Evolutionary conservation across 2,329 filamentous ascomycete species (phyloP).

Genomic region (Botrytis aclada): DNA sequence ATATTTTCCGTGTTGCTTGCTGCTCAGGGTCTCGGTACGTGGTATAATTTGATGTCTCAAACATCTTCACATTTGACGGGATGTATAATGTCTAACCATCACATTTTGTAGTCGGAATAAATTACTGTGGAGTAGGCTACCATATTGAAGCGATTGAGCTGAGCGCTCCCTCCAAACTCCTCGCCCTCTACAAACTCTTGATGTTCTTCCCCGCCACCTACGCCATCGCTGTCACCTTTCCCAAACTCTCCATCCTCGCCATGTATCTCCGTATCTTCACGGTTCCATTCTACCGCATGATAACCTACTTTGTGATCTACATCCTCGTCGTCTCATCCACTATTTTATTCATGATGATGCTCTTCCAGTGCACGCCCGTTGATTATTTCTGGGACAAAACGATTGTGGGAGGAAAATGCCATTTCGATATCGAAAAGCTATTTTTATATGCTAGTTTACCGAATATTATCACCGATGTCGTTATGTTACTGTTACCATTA

Average conservation of each 20-base stretch:
- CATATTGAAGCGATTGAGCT: slow-evolving; percentile 12
- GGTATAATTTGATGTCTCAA: neutral
- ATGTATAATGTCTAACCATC: neutral
- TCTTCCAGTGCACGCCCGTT: slow-evolving; percentile 24
- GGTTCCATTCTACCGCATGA: slow-evolving; percentile 19
- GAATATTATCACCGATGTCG: slow-evolving; percentile 42
- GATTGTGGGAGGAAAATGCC: slow-evolving; percentile 20
- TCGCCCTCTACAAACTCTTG: slow-evolving; percentile 4
- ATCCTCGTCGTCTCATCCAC: slow-evolving; percentile 14
- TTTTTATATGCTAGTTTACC: slow-evolving; percentile 46
- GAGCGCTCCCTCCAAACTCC: neutral
- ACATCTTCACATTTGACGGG: neutral
- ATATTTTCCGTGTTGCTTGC: slow-evolving; percentile 14
- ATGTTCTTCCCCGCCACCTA: slow-evolving; percentile 16
- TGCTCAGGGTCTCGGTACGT: slow-evolving; percentile 16
- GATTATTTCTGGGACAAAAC: slow-evolving; percentile 26
- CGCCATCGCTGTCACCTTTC: slow-evolving; percentile 21
- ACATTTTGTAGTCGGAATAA: slow-evolving; percentile 10
- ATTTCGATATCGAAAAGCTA: slow-evolving; percentile 31
- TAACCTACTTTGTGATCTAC: slow-evolving; percentile 18
- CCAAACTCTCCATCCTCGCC: slow-evolving; percentile 24
- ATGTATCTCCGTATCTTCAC: slow-evolving; percentile 26
- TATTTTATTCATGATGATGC: slow-evolving; percentile 19
- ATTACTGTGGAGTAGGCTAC: slow-evolving; percentile 16
- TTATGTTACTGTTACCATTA: slow-evolving; percentile 39